Base-by-base conservation (phyloP, 176 grass and related monocot genomes). In the Zea luxurians region DNA sequence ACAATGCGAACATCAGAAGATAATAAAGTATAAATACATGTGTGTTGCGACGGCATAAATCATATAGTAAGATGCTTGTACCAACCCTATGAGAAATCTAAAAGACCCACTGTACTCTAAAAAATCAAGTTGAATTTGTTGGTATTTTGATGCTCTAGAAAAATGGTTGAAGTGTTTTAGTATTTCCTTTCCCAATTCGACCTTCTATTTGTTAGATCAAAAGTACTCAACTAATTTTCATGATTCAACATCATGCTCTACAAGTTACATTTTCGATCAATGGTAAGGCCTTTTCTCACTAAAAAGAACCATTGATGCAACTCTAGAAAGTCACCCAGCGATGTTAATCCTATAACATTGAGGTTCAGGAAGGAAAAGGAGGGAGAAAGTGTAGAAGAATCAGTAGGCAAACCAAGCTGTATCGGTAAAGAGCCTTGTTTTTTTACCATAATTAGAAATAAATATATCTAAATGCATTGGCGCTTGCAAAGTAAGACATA, bases 201-300 rank as follows among this genome's bases (percentile, higher is more conserved):
- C 38, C 47, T 76, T 70, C 71, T 85, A 81, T 81, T 70, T 85
- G 87, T 89, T 70, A 84, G 82, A 61, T 85, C 64, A 85, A 45
- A 81, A 84, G 72, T 81, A 85, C 48, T 18, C 3, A 74, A 88
- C 6, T 53, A 70, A 66, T 80, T 67, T 41, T 65, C 78, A 35
- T 43, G 43, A 76, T 72, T 70, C 6, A 48, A 34, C 82, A 84
- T 54, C 70, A 89, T 61, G 48, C 66, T 77, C 87, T 85, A 89
- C 78, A 92, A 77, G 85, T 90, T 80, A 96, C 93, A 92, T 96
- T 96, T 89, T 96, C 92, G 93, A 96, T 89, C 93, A 90, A 82
- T 75, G 92, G 93, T 89, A 96, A 96, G 89, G 92, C 93, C 93
- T 96, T 96, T 84, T 86, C 81, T 71, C 77, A 71, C 70, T 78